These are phyloP conservation scores for Solanum arcanum DNA, from an alignment of 257 asterid species.

Conservation along the genomic window DNA sequence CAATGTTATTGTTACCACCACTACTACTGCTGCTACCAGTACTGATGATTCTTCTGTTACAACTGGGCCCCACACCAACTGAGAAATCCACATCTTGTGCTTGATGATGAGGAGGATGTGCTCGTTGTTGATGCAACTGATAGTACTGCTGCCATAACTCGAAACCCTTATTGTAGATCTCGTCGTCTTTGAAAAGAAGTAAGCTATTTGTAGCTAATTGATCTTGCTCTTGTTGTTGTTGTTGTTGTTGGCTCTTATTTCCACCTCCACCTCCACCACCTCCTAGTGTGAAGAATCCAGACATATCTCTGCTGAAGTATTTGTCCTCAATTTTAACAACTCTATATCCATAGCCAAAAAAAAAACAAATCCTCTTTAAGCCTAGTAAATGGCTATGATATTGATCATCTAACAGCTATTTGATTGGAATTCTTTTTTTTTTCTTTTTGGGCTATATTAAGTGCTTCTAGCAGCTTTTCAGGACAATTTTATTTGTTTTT, in stretches of 20 bases:
- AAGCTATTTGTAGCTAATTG: constrained; percentile 16
- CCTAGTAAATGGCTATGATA: neutral
- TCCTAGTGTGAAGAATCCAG: constrained; percentile 65
- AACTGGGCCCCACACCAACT: constrained; percentile 33
- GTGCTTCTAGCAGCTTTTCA: constrained; percentile 14
- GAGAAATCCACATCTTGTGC: constrained; percentile 28
- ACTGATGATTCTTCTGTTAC: constrained; percentile 9
- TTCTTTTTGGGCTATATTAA: constrained; percentile 12
- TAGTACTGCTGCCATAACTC: constrained; percentile 72
- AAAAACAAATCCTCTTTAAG: neutral
- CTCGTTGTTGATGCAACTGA: constrained; percentile 37
- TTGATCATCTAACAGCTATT: neutral
- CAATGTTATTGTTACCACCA: constrained; percentile 2
- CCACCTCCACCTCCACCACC: constrained; percentile 7
- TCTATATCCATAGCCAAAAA: constrained; percentile 29
- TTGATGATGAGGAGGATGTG: constrained; percentile 10
- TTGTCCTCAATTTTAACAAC: constrained; percentile 22
- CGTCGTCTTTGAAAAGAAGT: constrained; percentile 51
- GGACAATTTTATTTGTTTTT: constrained; percentile 7
- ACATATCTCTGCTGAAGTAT: constrained; percentile 36
- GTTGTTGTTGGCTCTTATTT: constrained; percentile 2
- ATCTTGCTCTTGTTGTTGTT: neutral
- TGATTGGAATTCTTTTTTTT: neutral
- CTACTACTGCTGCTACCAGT: constrained; percentile 10
- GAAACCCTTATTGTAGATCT: constrained; percentile 78